Conservation (phyloP, 179 eudicot species). For the Nepenthes alata region DNA sequence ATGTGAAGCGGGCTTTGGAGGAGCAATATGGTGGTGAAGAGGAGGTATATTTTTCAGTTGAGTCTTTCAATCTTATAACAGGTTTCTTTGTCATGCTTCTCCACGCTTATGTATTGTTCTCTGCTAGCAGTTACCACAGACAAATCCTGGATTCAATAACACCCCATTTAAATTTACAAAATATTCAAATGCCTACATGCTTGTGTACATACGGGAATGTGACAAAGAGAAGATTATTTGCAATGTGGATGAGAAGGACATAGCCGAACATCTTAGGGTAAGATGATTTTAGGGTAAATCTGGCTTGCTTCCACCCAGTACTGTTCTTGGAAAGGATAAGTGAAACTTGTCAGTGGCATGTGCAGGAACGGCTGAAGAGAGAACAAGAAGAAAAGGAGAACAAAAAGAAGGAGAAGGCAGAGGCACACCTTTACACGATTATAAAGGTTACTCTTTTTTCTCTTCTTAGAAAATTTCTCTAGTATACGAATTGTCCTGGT, state of each 20-base stretch:
- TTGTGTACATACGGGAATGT: constrained; percentile 61
- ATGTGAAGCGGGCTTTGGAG: constrained; percentile 59
- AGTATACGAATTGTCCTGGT: constrained; percentile 1
- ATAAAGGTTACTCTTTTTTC: constrained; percentile 33
- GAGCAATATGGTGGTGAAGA: constrained; percentile 80
- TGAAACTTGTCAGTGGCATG: not conserved
- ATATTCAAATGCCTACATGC: constrained; percentile 70
- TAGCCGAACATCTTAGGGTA: constrained; percentile 63
- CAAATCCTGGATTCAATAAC: constrained; percentile 62
- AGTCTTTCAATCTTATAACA: not conserved
- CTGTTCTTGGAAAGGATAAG: not conserved
- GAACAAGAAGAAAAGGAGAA: constrained; percentile 64
- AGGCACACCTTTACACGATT: constrained; percentile 63
- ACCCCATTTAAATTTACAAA: constrained; percentile 60
- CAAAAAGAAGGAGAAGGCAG: constrained; percentile 68
- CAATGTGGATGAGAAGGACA: constrained; percentile 61
- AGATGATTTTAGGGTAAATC: constrained; percentile 3
- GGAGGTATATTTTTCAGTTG: constrained; percentile 32
- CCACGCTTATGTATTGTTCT: not conserved
- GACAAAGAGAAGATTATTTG: constrained; percentile 63
- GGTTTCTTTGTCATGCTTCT: constrained; percentile 5
- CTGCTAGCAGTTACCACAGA: constrained; percentile 43
- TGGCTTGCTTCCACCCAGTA: not conserved
- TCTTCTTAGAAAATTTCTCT: not conserved
- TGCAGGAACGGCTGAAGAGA: constrained; percentile 53